A percentile compares a stretch with the other conserved stretches of the same genome.
Evolutionary conservation across 495 filamentous ascomycete species (phyloP).

Genomic region (Hypomontagnella submonticulosa): DNA sequence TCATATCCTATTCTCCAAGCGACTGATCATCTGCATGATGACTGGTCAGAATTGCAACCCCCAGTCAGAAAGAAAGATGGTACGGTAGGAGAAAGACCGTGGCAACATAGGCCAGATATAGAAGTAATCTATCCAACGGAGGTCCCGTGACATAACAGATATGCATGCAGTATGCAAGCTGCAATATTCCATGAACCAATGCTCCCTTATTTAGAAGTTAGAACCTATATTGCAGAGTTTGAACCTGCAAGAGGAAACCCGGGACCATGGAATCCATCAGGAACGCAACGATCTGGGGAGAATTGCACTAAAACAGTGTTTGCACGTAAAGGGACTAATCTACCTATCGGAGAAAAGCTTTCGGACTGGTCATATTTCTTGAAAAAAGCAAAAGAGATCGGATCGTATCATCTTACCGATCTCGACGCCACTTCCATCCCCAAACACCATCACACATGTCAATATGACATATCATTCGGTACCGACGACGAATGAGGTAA

Average conservation of each 20-base stretch:
- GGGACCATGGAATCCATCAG: slow-evolving; percentile 24
- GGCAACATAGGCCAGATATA: slow-evolving; percentile 4
- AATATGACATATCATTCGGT: slow-evolving; percentile 48
- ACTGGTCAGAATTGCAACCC: slow-evolving; percentile 29
- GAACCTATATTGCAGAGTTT: slow-evolving; percentile 27
- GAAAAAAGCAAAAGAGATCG: slow-evolving; percentile 22
- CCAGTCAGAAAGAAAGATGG: slow-evolving; percentile 16
- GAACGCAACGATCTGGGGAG: background rate
- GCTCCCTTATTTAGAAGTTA: slow-evolving; percentile 31
- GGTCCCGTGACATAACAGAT: slow-evolving; percentile 36
- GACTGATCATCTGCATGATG: slow-evolving; percentile 38
- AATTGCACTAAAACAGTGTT: background rate
- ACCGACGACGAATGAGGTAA: slow-evolving; percentile 62
- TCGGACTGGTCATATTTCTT: slow-evolving; percentile 37
- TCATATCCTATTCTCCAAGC: slow-evolving; percentile 35
- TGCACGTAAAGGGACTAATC: background rate
- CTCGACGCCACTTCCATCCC: slow-evolving; percentile 21
- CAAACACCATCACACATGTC: slow-evolving; percentile 25
- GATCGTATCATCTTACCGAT: slow-evolving; percentile 40
- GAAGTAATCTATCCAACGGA: slow-evolving; percentile 15
- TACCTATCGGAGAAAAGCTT: background rate
- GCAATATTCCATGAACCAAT: slow-evolving; percentile 38
- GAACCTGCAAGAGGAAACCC: slow-evolving; percentile 33
- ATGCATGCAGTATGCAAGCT: slow-evolving; percentile 46
- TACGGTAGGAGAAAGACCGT: background rate